These are phyloP conservation scores for Backusella circina DNA, from an alignment of 192 early-diverging fungal genomes.

Conservation along the genomic window DNA sequence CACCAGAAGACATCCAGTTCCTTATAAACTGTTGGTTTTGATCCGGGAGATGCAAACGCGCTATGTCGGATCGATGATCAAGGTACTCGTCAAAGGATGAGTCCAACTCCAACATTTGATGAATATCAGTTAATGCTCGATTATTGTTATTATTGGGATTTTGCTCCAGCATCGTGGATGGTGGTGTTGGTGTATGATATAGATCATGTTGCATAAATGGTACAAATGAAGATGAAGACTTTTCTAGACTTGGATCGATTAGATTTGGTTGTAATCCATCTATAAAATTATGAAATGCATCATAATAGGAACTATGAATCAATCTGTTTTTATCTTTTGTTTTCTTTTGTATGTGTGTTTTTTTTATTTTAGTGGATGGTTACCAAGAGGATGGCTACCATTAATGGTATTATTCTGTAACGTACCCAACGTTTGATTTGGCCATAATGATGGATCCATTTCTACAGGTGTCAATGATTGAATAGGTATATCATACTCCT, in stretches of 20 bases:
- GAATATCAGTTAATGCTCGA: background rate
- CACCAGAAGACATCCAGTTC: conserved; percentile 24
- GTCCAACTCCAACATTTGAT: conserved; percentile 5
- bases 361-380: background rate
- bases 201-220: background rate
- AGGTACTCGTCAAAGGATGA: background rate
- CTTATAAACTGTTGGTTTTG: background rate
- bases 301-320: background rate
- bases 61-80: background rate
- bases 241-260: background rate
- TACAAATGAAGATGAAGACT: background rate
- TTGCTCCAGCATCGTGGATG: background rate
- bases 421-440: background rate
- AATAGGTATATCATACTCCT: background rate
- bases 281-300: background rate
- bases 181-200: background rate
- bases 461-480: background rate
- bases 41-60: background rate
- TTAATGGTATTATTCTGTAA: background rate
- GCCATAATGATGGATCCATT: background rate
- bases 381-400: background rate
- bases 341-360: background rate
- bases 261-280: background rate
- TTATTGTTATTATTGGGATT: background rate
- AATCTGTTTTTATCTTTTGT: background rate